Percentiles rank a stretch among this genome's conserved stretches.
Conservation (phyloP, 352 stramenopile species). For the Phytophthora sojae region DNA sequence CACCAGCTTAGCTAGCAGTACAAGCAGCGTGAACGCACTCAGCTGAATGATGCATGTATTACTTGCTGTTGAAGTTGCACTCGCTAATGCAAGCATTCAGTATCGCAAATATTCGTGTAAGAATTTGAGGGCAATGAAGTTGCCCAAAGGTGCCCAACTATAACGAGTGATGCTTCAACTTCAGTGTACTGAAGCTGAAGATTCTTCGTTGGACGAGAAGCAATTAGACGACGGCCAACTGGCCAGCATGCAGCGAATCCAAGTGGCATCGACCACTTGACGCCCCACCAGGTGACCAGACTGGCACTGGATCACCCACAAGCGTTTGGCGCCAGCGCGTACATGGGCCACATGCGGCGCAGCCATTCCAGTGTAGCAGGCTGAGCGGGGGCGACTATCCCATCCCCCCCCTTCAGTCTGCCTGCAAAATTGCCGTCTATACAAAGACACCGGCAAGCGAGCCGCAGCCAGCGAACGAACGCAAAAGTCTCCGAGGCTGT, state of each 20-base stretch:
- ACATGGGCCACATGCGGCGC: not conserved
- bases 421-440: not conserved
- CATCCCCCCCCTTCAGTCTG: not conserved
- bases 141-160: too few species aligned
- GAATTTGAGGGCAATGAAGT: too few species aligned
- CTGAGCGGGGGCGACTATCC: slow-evolving; percentile 1
- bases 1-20: too few species aligned
- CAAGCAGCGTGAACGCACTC: too few species aligned
- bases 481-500: not conserved
- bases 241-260: not conserved
- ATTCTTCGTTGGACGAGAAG: too few species aligned
- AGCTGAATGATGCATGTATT: too few species aligned
- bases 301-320: not conserved
- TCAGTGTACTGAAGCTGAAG: too few species aligned
- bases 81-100: too few species aligned
- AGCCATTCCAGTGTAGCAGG: not conserved
- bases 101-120: too few species aligned
- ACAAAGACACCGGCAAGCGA: not conserved
- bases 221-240: not conserved
- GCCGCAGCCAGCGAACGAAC: not conserved
- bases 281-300: not conserved
- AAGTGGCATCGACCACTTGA: too few species aligned
- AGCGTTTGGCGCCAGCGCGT: not conserved
- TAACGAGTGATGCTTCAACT: too few species aligned
- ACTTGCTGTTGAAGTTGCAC: too few species aligned